Evolutionary conservation across 139 green algal genomes (phyloP).

Genomic region (Ettlia oleoabundans): DNA sequence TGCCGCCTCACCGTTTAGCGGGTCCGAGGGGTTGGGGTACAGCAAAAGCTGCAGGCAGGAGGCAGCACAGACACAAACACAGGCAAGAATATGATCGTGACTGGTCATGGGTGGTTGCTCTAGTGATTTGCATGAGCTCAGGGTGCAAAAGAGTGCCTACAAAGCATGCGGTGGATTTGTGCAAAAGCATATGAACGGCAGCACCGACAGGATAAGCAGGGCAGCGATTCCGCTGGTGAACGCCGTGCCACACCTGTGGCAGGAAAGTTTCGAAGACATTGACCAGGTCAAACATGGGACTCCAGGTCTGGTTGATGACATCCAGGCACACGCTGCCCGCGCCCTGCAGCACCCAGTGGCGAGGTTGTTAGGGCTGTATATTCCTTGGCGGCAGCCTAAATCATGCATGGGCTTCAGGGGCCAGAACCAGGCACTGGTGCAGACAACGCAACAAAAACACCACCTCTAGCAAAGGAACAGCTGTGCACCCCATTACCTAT

Average conservation of each 20-base stretch:
- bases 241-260: slow-evolving; percentile 63
- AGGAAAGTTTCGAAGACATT: slow-evolving; percentile 99
- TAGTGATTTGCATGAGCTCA: neutral
- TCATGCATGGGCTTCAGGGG: too few relatives aligned
- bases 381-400: too few relatives aligned
- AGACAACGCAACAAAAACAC: too few relatives aligned
- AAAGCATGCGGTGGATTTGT: neutral
- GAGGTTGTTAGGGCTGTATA: too few relatives aligned
- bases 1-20: slow-evolving; percentile 97
- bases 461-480: too few relatives aligned
- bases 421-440: too few relatives aligned
- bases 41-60: slow-evolving; percentile 89
- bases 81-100: too few relatives aligned
- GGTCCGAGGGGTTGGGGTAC: slow-evolving; percentile 98
- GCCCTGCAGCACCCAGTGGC: slow-evolving; percentile 1
- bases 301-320: slow-evolving; percentile 99
- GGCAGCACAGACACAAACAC: neutral
- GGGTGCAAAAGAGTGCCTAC: neutral
- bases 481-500: too few relatives aligned
- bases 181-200: neutral
- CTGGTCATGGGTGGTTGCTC: too few relatives aligned
- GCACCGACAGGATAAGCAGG: too few relatives aligned
- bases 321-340: slow-evolving; percentile 96
- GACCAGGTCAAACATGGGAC: slow-evolving; percentile 99
- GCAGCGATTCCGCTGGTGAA: too few relatives aligned